These are phyloP conservation scores for Kodamaea alishanica DNA, from an alignment of 1,139 yeast genomes.

Conservation along the genomic window DNA sequence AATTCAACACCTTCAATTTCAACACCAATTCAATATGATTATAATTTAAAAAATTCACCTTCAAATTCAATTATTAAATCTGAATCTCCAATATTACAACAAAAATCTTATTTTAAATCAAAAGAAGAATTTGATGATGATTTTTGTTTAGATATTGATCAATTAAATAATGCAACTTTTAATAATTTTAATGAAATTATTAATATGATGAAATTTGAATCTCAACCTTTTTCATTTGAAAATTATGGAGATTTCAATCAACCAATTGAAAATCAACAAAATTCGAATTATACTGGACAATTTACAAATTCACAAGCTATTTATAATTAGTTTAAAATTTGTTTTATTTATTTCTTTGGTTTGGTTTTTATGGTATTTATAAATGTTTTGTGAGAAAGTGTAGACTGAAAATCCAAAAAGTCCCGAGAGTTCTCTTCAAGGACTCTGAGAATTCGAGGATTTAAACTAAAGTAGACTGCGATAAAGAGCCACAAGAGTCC, in stretches of 20 bases:
- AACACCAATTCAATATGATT: constrained; percentile 3
- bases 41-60: neutral
- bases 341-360: constrained; percentile 1
- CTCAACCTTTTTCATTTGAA: constrained; percentile 4
- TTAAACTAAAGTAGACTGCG: too few species aligned
- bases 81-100: too few species aligned
- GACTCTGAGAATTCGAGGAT: too few species aligned
- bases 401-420: too few species aligned
- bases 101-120: neutral
- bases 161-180: constrained; percentile 27
- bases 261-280: too few species aligned
- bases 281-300: too few species aligned
- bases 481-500: too few species aligned
- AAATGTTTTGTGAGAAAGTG: neutral
- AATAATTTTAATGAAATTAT: constrained; percentile 21
- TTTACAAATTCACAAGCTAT: too few species aligned
- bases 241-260: too few species aligned
- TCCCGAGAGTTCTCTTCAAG: too few species aligned
- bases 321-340: too few species aligned
- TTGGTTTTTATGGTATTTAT: neutral
- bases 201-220: constrained; percentile 14
- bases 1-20: constrained; percentile 4
- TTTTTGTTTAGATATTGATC: constrained; percentile 45
- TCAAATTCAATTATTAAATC: neutral
- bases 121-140: constrained; percentile 44